Base-by-base conservation (phyloP, 805 yeast species). In the Kodamaea fukazawae region DNA sequence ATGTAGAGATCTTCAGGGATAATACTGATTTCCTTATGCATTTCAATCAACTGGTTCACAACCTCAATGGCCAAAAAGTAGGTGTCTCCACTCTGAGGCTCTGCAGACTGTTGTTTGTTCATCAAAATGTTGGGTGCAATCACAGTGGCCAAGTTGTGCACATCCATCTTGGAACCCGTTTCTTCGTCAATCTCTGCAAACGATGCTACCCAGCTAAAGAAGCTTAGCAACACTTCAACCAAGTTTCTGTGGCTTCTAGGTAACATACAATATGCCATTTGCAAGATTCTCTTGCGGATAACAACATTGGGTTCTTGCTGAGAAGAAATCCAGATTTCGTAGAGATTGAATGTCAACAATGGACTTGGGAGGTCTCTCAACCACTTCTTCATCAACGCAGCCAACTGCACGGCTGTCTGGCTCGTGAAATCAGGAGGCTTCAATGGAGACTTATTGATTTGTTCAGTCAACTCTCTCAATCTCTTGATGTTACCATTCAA, bases 171-270 rank as follows among this genome's bases (percentile, higher is more conserved):
- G 3, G 97, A 88, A 0, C 76, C 76, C 15, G 80, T 78, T 49
- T 86, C 90, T 51, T 88, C 95, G 54, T 89, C 97, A 45, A 90
- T 79, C 50, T 87, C 90, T 1, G 97, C 86, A 65, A 93, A 93
- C 2, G 98, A 86, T 0, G 98, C 88, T 2, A 90, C 91, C 98
- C 98, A 93, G 60, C 82, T 83, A 56, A 93, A 77, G 60, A 93
- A 93, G 43, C 83, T 80, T 23, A 90, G 70, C 30, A 93, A 65
- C 2, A 90, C 96, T 57, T 93, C 98, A 27, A 90, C 70, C 34
- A 88, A 71, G 58, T 89, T 95, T 42, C 99, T 75, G 56, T 90
- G 84, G 14, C 79, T 72, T 45, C 81, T 71, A 2, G 97, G 98
- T 25, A 93, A 67, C 72, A 90, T 67, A 37, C 93, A 78, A 55